Conservation (phyloP, 2,329 filamentous ascomycete species). For the Fusarium foetens region DNA sequence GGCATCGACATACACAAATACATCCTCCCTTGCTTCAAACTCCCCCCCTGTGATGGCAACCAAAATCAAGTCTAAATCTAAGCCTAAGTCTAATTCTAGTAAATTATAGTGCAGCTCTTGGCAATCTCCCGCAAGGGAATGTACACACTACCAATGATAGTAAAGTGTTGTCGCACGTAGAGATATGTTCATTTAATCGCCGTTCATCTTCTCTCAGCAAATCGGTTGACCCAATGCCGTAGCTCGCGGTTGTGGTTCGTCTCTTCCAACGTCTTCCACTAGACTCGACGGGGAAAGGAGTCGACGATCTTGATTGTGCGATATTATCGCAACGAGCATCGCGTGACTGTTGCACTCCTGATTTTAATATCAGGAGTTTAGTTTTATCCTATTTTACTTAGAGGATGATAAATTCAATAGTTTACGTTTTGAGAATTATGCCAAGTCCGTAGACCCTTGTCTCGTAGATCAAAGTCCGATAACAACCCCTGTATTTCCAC, state of each 20-base stretch:
- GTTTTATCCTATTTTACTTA: not conserved
- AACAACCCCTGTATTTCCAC: constrained; percentile 6
- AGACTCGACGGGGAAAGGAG: constrained; percentile 8
- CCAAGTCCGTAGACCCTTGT: not conserved
- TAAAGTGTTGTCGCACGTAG: constrained; percentile 19
- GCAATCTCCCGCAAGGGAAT: not conserved
- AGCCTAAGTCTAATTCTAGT: constrained; percentile 3
- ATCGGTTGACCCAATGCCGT: constrained; percentile 10
- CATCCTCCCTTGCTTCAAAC: constrained; percentile 9
- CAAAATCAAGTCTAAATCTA: constrained; percentile 12
- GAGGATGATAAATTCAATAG: not conserved
- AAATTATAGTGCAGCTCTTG: not conserved
- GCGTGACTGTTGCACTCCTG: not conserved
- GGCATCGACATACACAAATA: constrained; percentile 6
- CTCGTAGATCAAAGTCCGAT: not conserved
- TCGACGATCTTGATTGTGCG: not conserved
- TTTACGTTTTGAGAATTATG: not conserved
- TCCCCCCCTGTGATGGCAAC: not conserved
- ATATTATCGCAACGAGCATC: not conserved
- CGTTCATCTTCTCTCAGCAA: constrained; percentile 9
- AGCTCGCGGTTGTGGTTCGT: constrained; percentile 13
- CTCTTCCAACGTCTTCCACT: not conserved
- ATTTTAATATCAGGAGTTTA: not conserved
- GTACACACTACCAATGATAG: not conserved
- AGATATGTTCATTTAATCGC: not conserved